A percentile compares a stretch with the other conserved stretches of the same genome.
These are phyloP conservation scores for Tolypocladium tropicale DNA, from an alignment of 2,329 filamentous ascomycete species.

Conservation along the genomic window DNA sequence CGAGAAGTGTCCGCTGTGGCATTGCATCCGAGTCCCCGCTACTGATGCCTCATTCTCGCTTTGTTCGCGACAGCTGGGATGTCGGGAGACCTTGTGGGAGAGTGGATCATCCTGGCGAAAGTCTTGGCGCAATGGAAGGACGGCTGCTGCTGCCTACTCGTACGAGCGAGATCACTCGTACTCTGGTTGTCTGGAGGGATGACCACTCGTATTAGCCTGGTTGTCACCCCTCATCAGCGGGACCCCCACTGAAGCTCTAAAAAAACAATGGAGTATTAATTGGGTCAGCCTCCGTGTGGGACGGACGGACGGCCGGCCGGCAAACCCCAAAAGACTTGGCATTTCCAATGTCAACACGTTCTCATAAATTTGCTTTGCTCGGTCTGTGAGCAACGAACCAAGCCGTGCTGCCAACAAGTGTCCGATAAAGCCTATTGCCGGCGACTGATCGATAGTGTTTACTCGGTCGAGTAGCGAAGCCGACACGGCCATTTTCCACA, in stretches of 20 bases:
- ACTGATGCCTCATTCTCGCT: too few species aligned
- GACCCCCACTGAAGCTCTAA: neutral
- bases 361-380: neutral
- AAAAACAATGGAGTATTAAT: neutral
- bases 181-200: too few species aligned
- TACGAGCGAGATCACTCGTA: too few species aligned
- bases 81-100: too few species aligned
- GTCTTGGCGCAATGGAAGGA: neutral
- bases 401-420: neutral
- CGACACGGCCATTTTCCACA: too few species aligned
- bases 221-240: neutral
- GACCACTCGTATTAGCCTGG: too few species aligned
- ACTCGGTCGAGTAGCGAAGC: too few species aligned
- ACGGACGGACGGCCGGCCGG: neutral
- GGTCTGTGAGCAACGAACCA: neutral
- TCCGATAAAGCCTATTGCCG: neutral
- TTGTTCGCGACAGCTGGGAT: too few species aligned
- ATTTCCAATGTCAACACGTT: neutral
- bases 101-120: neutral
- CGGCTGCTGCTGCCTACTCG: too few species aligned
- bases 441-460: too few species aligned
- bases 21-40: too few species aligned
- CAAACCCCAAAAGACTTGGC: neutral
- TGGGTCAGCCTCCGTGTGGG: neutral
- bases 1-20: too few species aligned